Percentiles rank a stretch among this genome's conserved stretches.
Conservation (phyloP, 1,284 basidiomycete species). For the Fomitiporia mediterranea region DNA sequence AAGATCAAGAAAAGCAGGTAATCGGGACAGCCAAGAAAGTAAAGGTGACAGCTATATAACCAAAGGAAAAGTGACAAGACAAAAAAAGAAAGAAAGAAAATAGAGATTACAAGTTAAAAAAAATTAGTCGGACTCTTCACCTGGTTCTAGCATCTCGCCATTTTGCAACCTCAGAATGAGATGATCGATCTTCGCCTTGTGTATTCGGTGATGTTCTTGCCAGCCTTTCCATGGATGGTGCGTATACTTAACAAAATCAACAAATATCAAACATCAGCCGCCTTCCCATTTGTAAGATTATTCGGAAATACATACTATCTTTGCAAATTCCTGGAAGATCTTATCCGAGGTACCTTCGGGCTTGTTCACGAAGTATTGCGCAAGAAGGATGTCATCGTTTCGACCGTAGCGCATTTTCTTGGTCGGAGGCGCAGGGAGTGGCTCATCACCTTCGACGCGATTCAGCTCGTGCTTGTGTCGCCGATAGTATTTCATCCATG, state of each 20-base stretch:
- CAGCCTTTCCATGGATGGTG: slow-evolving; percentile 88
- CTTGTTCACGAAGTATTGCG: slow-evolving; percentile 61
- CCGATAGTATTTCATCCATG: slow-evolving; percentile 87
- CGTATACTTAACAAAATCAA: slow-evolving; percentile 48
- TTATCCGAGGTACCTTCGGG: slow-evolving; percentile 76
- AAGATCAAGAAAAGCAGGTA: neutral
- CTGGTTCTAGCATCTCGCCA: slow-evolving; percentile 51
- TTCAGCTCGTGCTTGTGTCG: slow-evolving; percentile 77
- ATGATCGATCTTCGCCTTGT: slow-evolving; percentile 78
- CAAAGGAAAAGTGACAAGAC: too few species aligned
- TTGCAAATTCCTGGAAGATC: slow-evolving; percentile 71
- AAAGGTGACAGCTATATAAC: neutral
- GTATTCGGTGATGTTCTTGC: slow-evolving; percentile 83
- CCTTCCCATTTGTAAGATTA: neutral
- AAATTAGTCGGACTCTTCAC: slow-evolving; percentile 12
- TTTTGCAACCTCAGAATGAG: slow-evolving; percentile 53
- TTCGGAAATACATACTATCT: slow-evolving; percentile 43
- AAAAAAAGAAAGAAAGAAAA: too few species aligned
- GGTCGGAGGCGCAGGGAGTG: slow-evolving; percentile 66
- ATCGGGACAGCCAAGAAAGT: too few species aligned
- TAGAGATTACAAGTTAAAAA: too few species aligned
- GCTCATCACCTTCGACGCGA: slow-evolving; percentile 55
- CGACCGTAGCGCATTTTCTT: slow-evolving; percentile 81
- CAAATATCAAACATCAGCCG: neutral
- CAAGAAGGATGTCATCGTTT: slow-evolving; percentile 69